Evolutionary conservation across 352 stramenopile genomes (phyloP), one percentile per base, ranked within the genome.

Genomic region (Phytopythium litorale): DNA sequence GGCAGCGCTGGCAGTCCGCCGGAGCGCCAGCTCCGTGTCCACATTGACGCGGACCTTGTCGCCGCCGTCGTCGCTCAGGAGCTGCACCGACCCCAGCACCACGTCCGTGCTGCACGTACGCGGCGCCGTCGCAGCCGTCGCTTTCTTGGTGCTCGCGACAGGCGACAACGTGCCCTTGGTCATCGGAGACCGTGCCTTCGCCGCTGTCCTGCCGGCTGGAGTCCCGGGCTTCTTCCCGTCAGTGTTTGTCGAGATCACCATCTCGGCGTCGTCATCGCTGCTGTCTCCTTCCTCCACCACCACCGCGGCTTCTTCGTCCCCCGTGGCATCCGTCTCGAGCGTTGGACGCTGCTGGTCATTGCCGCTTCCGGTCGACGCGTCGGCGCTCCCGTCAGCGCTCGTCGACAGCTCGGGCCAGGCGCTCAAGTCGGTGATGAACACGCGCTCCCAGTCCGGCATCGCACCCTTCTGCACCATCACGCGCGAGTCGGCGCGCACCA

Each of bases 31-130:
- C 55, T 89, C 81, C 5, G 65, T 70, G 3, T 89, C 81, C 33
- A 91, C 65, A 37, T 88, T 84, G 12, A 91, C 60, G 37, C 72
- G 72, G 25, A 87, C 72, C 33, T 91, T 91, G 38, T 88, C 79
- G 45, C 76, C 69, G 30, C 65, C 68, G 3, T 71, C 61, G 60
- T 88, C 82, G 25, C 68, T 64, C n/a, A 91, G 62, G 16, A 85
- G 58, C 60, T 81, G 66, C 21, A 88, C 70, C 37, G 56, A 64
- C 1, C 82, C 82, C 18, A 91, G 56, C 43, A 89, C 77, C 23
- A 73, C 58, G 53, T 91, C 82, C 9, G 67, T 70, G 58, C 79
- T 88, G 62, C 82, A 91, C 11, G 64, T 67, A 43, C 82, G 67
- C 30, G 82, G 82, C 0, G 66, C 66, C 11, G 68, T 81, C 15